Evolutionary conservation across 306 rosid species (phyloP).

Genomic region (Lupinus albus): DNA sequence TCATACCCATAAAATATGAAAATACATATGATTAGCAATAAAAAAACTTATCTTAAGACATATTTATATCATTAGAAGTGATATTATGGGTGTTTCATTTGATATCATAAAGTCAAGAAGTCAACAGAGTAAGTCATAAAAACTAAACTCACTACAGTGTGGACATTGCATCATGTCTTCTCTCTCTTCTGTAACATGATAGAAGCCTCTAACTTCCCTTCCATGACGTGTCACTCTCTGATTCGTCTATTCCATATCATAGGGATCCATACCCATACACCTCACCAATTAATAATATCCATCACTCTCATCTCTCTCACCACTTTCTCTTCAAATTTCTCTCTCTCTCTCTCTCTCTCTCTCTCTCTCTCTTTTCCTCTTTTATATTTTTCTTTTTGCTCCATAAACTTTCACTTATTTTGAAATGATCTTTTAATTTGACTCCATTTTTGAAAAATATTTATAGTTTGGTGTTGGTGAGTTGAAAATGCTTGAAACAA

Average conservation of each 20-base stretch:
- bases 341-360: constrained; percentile 37
- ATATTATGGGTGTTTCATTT: background rate
- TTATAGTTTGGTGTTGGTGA: too few relatives aligned
- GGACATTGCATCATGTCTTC: constrained; percentile 49
- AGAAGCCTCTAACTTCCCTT: constrained; percentile 18
- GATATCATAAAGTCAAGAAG: constrained; percentile 3
- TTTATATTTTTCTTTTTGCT: constrained; percentile 28
- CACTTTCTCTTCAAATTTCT: constrained; percentile 1
- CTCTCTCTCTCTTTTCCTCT: background rate
- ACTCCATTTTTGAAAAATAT: too few relatives aligned
- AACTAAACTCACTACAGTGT: constrained; percentile 44
- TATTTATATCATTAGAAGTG: background rate
- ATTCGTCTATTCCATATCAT: constrained; percentile 52
- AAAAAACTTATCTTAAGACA: too few relatives aligned
- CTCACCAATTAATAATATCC: constrained; percentile 50
- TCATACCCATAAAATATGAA: too few relatives aligned
- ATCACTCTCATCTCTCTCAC: constrained; percentile 45
- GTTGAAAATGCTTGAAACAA: constrained; percentile 73
- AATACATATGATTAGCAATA: too few relatives aligned
- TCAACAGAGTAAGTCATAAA: background rate
- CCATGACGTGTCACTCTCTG: constrained; percentile 50
- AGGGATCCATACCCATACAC: constrained; percentile 75
- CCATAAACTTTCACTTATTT: constrained; percentile 41
- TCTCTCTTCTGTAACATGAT: constrained; percentile 40
- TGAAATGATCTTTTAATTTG: constrained; percentile 49